Percentiles rank a stretch among this genome's conserved stretches.
Evolutionary conservation across 2,329 filamentous ascomycete genomes (phyloP).

Genomic region (Pleoardoris graminearum): DNA sequence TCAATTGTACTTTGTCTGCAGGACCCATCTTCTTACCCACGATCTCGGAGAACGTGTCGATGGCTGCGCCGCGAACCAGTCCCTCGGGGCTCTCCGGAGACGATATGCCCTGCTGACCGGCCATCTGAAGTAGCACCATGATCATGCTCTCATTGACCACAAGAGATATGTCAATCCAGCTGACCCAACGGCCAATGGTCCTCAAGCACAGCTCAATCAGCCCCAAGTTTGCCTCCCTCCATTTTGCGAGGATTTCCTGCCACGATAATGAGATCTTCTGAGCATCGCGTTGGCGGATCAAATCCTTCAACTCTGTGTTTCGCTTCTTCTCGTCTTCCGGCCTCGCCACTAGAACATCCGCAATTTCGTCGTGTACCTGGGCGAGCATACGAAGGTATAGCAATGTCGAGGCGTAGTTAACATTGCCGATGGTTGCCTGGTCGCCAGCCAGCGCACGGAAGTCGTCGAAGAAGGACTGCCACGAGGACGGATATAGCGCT

Average conservation of each 20-base stretch:
- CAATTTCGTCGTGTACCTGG: constrained; percentile 96
- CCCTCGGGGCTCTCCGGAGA: constrained; percentile 63
- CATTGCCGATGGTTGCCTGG: constrained; percentile 57
- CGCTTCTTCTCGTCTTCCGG: constrained; percentile 78
- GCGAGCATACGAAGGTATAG: constrained; percentile 87
- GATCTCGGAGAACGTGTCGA: constrained; percentile 94
- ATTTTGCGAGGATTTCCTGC: constrained; percentile 85
- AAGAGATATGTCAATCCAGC: constrained; percentile 96
- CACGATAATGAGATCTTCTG: constrained; percentile 85
- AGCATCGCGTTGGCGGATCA: constrained; percentile 84
- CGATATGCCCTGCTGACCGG: constrained; percentile 69
- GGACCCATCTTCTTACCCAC: constrained; percentile 98
- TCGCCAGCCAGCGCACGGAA: constrained; percentile 75
- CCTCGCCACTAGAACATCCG: constrained; percentile 83
- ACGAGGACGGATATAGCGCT: constrained; percentile 79
- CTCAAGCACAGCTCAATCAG: constrained; percentile 87
- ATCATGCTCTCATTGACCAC: constrained; percentile 84
- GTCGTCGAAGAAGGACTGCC: constrained; percentile 90
- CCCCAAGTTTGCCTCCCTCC: constrained; percentile 66
- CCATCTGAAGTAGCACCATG: constrained; percentile 79
- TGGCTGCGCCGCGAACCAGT: constrained; percentile 84
- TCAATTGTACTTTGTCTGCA: constrained; percentile 90
- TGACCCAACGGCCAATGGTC: constrained; percentile 95
- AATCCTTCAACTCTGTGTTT: constrained; percentile 88
- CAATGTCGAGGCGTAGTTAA: constrained; percentile 75